Evolutionary conservation across 1,284 basidiomycete genomes (phyloP).

Genomic region (Sanghuangporus sanghuang): DNA sequence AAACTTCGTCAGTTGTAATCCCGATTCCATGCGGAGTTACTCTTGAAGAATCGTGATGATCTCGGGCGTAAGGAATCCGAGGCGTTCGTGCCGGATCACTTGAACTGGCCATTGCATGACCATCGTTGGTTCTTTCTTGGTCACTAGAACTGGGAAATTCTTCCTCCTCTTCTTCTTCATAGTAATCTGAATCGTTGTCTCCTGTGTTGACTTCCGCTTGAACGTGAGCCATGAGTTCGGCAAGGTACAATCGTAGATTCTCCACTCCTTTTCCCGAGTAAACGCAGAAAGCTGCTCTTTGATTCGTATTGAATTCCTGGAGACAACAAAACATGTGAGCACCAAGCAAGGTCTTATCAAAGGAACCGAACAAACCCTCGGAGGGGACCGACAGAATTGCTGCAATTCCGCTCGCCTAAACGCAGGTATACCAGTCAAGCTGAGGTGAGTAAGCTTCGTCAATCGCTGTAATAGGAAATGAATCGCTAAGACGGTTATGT

Average conservation of each 20-base stretch:
- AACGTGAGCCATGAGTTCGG: conserved; percentile 61
- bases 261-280: conserved; percentile 91
- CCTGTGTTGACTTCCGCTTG: conserved; percentile 35
- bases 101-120: background rate
- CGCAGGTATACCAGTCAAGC: conserved; percentile 91
- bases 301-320: conserved; percentile 91
- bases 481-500: conserved; percentile 88
- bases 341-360: background rate
- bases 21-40: background rate
- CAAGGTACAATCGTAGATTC: conserved; percentile 77
- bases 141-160: conserved; percentile 16
- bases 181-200: conserved; percentile 70
- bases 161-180: conserved; percentile 61
- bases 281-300: conserved; percentile 94
- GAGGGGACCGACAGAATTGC: conserved; percentile 85
- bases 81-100: conserved; percentile 6
- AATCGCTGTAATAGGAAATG: conserved; percentile 88
- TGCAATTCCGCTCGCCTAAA: conserved; percentile 87
- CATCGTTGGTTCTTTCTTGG: background rate
- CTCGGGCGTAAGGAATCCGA: background rate
- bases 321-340: background rate
- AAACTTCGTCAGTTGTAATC: conserved; percentile 12
- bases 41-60: background rate
- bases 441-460: conserved; percentile 88
- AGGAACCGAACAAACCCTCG: conserved; percentile 52